Conservation (phyloP, 148 eudicot species). For the Spergularia marina region DNA sequence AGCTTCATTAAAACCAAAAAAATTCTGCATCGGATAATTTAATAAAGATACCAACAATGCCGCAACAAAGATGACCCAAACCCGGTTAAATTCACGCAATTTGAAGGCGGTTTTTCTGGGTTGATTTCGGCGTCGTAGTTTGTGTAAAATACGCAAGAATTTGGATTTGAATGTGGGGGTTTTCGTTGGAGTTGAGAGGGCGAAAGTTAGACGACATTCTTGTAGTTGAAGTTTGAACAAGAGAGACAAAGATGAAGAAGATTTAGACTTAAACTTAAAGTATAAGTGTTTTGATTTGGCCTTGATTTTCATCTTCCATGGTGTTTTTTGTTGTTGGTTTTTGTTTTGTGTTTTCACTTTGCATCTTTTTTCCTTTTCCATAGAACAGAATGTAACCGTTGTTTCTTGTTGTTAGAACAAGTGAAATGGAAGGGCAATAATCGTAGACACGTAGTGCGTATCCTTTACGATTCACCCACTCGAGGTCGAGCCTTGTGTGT, state of each 20-base stretch:
- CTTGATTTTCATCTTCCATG: conserved; percentile 15
- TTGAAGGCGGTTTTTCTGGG: conserved; percentile 2
- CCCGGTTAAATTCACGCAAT: background rate
- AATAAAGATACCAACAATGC: conserved; percentile 18
- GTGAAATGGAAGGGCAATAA: too few species aligned
- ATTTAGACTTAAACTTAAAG: conserved; percentile 8
- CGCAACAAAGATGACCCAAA: conserved; percentile 9
- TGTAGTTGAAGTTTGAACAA: background rate
- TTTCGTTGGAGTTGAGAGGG: background rate
- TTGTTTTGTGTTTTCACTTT: background rate
- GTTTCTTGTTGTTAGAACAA: too few species aligned
- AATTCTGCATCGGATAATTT: background rate
- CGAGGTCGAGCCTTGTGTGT: too few species aligned
- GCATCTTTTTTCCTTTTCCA: background rate
- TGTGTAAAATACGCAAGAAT: background rate
- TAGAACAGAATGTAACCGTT: too few species aligned
- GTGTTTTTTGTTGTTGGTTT: conserved; percentile 2
- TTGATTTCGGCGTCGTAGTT: background rate
- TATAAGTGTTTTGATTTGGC: conserved; percentile 10
- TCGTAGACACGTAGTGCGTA: too few species aligned
- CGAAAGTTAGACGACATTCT: background rate
- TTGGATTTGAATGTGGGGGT: conserved; percentile 14
- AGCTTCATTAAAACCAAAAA: background rate
- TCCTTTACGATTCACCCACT: too few species aligned
- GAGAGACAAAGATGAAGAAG: background rate